Base-by-base conservation (phyloP, 768 basidiomycete genomes). In the Lactarius sanguifluus region DNA sequence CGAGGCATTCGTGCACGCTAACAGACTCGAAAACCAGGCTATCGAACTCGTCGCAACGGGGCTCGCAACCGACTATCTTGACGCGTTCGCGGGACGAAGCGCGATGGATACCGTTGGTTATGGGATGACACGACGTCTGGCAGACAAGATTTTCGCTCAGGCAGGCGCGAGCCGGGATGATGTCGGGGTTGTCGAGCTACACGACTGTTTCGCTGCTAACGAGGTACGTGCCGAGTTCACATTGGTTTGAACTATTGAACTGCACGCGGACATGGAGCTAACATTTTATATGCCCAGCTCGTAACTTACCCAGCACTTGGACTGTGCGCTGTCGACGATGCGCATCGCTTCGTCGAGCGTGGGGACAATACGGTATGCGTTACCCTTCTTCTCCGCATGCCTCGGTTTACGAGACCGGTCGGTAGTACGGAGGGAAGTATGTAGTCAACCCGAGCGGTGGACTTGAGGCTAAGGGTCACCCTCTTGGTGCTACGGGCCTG, bases 381-480 rank as follows among this genome's bases (percentile, higher is more conserved):
- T 56, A 8, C 28, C 7, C 9, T 57, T 23, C 30, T 5, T 30
- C 0, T n/a, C n/a, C 15, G n/a, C 54, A 38, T 5, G 30, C 20
- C 38, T 40, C 38, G 1, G 52, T 47, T 66, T 30, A 61, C n/a
- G 16, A 57, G 28, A 32, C 15, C 40, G 38, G 4, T 12, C 25
- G 55, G 18, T 61, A 91, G 89, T 92, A 91, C 65, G 92, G 90
- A 23, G 92, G 93, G 5, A 91, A 91, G 76, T 94, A 84, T 59
- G 90, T 94, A 18, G 77, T 94, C 41, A 94, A 94, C 70, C 90
- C 92, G 0, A 90, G 88, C 59, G 92, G 92, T 30, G 92, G 92
- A 0, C 81, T 95, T 16, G 90, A 94, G 73, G 90, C 91, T 23
- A 94, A 94, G 73, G 92, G 92, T 3, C 91, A 94, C 72, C 92